Conservation (phyloP, 805 yeast species). For the Candida caryicola region DNA sequence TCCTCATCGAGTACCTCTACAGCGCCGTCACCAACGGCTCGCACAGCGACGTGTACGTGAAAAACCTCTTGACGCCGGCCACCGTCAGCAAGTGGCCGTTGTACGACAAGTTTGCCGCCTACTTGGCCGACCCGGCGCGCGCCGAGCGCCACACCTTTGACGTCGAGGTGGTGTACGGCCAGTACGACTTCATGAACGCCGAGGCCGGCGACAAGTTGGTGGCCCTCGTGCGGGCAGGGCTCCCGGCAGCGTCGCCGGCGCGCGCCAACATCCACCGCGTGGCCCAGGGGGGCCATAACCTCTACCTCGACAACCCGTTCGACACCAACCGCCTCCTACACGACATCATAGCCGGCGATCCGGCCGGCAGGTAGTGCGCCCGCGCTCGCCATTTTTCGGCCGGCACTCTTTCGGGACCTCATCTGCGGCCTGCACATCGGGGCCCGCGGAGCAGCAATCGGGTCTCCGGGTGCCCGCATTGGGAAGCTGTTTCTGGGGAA, state of each 20-base stretch:
- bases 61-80: slow-evolving; percentile 53
- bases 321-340: slow-evolving; percentile 27
- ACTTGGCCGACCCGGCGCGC: slow-evolving; percentile 20
- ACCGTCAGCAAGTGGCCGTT: slow-evolving; percentile 65
- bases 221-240: slow-evolving; percentile 4
- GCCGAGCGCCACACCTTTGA: slow-evolving; percentile 18
- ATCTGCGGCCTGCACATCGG: no score
- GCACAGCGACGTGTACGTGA: slow-evolving; percentile 40
- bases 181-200: slow-evolving; percentile 70
- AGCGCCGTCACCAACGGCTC: slow-evolving; percentile 40
- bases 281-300: slow-evolving; percentile 43
- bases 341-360: neutral
- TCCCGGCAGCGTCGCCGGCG: slow-evolving; percentile 10
- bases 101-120: slow-evolving; percentile 48
- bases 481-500: no score
- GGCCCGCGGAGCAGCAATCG: no score
- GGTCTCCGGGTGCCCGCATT: no score
- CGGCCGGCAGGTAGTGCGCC: neutral
- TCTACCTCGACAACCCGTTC: slow-evolving; percentile 45
- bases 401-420: no score
- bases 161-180: slow-evolving; percentile 59
- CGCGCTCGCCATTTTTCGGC: no score
- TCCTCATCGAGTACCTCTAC: slow-evolving; percentile 41
- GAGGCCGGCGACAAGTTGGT: slow-evolving; percentile 47
- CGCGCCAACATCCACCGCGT: slow-evolving; percentile 22